Base-by-base conservation (phyloP, 1,139 yeast genomes). In the Zhuliangozyma parablackwelliae region DNA sequence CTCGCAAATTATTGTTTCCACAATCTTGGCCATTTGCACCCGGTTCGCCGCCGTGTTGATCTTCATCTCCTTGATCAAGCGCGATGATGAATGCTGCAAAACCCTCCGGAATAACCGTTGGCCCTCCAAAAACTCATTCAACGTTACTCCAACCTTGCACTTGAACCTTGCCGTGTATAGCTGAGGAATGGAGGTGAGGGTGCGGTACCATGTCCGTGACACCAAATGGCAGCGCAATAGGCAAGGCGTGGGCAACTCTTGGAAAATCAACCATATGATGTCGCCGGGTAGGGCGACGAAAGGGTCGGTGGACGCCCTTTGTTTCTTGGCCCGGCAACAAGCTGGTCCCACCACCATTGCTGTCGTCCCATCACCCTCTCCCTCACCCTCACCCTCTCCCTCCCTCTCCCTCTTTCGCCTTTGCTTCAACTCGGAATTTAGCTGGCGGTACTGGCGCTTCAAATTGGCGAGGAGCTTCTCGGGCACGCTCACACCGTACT, bases 171-270 rank as follows among this genome's bases (percentile, higher is more conserved):
- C 35, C 3, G 41, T 32, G 41, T 61, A 69, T 21, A 69, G 44
- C 7, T 46, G 29, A 1, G 68, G 66, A 3, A 69, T 43, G 2
- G 39, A 36, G 2, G 51, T 50, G 10, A 69, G 50, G 1, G 48
- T 36, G 3, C 35, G 26, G 42, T 65, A 59, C 75, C 75, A 69
- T 7, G 28, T 31, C 40, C 52, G 57, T 33, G 59, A 51, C 12
- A 69, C 74, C 26, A 54, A 38, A 40, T 58, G 71, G 34, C 66
- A 62, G 3, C 40, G 29, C 3, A 65, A 47, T 1, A 63, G 29
- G 3, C 44, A 36, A 20, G 40, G 49, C 13, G 59, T 39, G 0
- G 59, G 44, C 6, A 68, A 33, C 9, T 47, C 35, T 7, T 34
- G 13, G 40, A 68, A 67, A 1, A 69, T 52, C 2, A 41, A 6